Conservation (phyloP, 441 rosid genomes). For the Capsella rubella region DNA sequence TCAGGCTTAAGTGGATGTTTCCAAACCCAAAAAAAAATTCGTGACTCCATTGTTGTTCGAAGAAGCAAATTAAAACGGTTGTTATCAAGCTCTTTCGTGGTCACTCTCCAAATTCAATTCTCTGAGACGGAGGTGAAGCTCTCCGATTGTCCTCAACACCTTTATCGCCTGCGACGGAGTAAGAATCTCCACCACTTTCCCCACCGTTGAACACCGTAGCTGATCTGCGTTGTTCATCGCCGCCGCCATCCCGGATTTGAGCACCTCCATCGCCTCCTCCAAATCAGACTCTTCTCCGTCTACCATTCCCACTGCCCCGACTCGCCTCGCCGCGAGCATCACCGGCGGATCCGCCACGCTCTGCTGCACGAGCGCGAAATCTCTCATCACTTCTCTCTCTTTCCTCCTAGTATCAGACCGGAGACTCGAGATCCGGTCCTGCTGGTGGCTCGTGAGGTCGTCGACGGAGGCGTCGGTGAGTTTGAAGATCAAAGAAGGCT, state of each 20-base stretch:
- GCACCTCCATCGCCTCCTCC: constrained; percentile 48
- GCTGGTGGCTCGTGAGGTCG: constrained; percentile 52
- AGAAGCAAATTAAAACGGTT: not conserved
- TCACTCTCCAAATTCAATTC: constrained; percentile 42
- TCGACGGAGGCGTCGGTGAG: constrained; percentile 39
- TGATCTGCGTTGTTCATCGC: constrained; percentile 51
- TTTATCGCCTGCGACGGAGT: constrained; percentile 50
- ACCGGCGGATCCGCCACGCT: constrained; percentile 58
- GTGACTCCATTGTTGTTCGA: constrained; percentile 15
- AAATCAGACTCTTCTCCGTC: constrained; percentile 47
- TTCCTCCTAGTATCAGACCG: constrained; percentile 41
- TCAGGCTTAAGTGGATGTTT: not conserved
- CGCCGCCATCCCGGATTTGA: constrained; percentile 44
- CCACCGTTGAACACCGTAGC: constrained; percentile 48
- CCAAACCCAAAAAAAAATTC: not conserved
- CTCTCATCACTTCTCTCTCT: constrained; percentile 54
- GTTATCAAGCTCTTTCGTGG: not conserved
- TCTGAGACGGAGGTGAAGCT: constrained; percentile 54
- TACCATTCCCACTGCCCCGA: constrained; percentile 39
- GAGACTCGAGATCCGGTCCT: constrained; percentile 44
- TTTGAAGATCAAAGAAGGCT: constrained; percentile 53
- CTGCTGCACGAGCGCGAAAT: constrained; percentile 64
- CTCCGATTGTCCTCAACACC: constrained; percentile 47
- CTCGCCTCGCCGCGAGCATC: constrained; percentile 41
- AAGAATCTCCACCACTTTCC: constrained; percentile 51